Evolutionary conservation across 2,329 filamentous ascomycete genomes (phyloP).

Genomic region (Seiridium unicorne): DNA sequence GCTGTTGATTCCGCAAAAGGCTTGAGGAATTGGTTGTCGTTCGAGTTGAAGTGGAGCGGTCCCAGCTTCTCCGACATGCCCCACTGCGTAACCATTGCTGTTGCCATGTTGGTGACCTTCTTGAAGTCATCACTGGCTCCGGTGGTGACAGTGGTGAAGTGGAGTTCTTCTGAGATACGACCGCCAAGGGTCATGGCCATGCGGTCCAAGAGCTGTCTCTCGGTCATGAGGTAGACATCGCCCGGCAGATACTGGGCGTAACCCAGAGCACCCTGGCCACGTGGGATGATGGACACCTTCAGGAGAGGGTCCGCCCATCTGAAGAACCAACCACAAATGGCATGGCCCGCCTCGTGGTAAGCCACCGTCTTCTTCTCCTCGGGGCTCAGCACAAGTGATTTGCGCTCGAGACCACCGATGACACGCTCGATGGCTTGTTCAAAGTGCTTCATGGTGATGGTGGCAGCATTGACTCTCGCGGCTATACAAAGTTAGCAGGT

Average conservation of each 20-base stretch:
- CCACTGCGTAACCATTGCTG: slow-evolving; percentile 98
- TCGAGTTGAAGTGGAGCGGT: slow-evolving; percentile 85
- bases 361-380: slow-evolving; percentile 95
- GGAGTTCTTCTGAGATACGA: slow-evolving; percentile 90
- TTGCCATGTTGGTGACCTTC: slow-evolving; percentile 95
- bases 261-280: slow-evolving; percentile 87
- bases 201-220: slow-evolving; percentile 94
- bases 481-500: slow-evolving; percentile 56
- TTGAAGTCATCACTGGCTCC: slow-evolving; percentile 97
- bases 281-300: slow-evolving; percentile 98
- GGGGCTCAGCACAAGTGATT: slow-evolving; percentile 88
- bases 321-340: slow-evolving; percentile 98
- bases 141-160: slow-evolving; percentile 94
- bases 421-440: slow-evolving; percentile 98
- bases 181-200: slow-evolving; percentile 99
- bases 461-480: slow-evolving; percentile 76
- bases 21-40: slow-evolving; percentile 82
- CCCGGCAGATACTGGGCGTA: slow-evolving; percentile 97
- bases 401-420: slow-evolving; percentile 94
- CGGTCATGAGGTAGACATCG: slow-evolving; percentile 94
- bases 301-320: slow-evolving; percentile 93
- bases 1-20: slow-evolving; percentile 95
- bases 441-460: slow-evolving; percentile 86
- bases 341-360: slow-evolving; percentile 97
- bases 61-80: slow-evolving; percentile 96